phyloP scores from a whole-genome alignment of 2,329 filamentous ascomycete genomes.

The Teratosphaeria zuluensis region DNA sequence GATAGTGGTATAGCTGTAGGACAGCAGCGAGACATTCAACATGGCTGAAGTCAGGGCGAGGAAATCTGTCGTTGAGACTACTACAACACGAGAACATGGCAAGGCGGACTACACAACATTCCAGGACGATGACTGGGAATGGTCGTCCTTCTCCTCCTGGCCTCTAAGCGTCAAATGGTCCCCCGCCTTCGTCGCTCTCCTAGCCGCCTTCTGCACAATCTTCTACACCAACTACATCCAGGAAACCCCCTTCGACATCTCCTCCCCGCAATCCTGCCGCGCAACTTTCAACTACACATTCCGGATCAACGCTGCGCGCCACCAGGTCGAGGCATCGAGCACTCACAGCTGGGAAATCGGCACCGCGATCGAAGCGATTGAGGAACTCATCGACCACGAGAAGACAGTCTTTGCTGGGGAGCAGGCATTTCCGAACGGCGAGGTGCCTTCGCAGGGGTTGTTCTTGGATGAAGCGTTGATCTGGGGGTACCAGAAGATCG shows the following conservation, averaged over 20 bases:
- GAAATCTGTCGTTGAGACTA: neutral
- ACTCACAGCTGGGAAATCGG: slow-evolving; percentile 35
- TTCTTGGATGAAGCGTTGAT: slow-evolving; percentile 22
- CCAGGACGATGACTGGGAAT: slow-evolving; percentile 3
- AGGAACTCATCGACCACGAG: slow-evolving; percentile 29
- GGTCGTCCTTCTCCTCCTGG: slow-evolving; percentile 16
- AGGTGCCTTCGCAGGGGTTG: slow-evolving; percentile 16
- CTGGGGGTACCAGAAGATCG: slow-evolving; percentile 29
- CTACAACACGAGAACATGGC: neutral
- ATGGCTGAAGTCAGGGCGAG: neutral
- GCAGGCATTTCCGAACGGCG: slow-evolving; percentile 26
- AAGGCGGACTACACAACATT: neutral
- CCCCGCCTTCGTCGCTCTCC: slow-evolving; percentile 9
- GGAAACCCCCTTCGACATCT: slow-evolving; percentile 9
- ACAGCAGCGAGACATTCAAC: neutral
- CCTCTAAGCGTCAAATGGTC: slow-evolving; percentile 9
- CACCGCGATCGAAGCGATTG: slow-evolving; percentile 31
- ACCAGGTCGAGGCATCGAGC: slow-evolving; percentile 23
- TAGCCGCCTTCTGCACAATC: slow-evolving; percentile 4
- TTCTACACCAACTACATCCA: slow-evolving; percentile 10
- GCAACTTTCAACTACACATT: slow-evolving; percentile 20
- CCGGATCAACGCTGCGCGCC: slow-evolving; percentile 15
- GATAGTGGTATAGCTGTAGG: too few species aligned
- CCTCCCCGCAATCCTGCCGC: slow-evolving; percentile 12
- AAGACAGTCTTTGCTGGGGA: slow-evolving; percentile 28